Base-by-base conservation (phyloP, 805 yeast species). In the Diddensiella santjacobensis region DNA sequence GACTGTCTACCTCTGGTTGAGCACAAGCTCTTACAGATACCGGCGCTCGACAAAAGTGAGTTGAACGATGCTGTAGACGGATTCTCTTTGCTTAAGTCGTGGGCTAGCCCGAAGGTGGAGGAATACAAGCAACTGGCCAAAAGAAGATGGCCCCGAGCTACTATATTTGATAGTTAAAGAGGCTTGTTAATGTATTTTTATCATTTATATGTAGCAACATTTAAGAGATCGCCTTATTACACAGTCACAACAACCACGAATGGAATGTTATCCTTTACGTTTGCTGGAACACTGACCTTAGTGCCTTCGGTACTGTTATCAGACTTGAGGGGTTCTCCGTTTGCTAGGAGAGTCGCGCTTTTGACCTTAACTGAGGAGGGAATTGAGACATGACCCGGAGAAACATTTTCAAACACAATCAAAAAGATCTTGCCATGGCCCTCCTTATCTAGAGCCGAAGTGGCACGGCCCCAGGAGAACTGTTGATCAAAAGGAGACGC, bases 381-480 rank as follows among this genome's bases (percentile, higher is more conserved):
- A 8, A 26, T 8, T 8, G 31, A 8, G 13, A 26, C 13, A 8
- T 26, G 8, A 26, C 31, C 31, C 11, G 31, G 13, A 26, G 31
- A 13, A 8, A 26, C 31, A 26, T 26, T 26, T 13, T 26, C 31
- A 26, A 26, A 26, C 13, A 26, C 31, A 8, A 26, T 26, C 31
- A 26, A 26, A 26, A 8, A 26, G 13, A 26, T 8, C 8, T 26
- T 26, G 8, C 31, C 31, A 26, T 26, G 31, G 13, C 31, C 31
- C 8, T 26, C 31, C 31, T 26, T 6, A 18, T 31, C 40, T 4
- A 17, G 29, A 15, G 11, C 22, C 17, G n/a, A 15, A 2, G 51
- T 48, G 38, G 44, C 40, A 5, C 42, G 22, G 4, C 51, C 51
- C 51, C 51, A 48, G 18, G 37, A 46, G 22, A 44, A 44, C 8